Base-by-base conservation (phyloP, 257 asterid species). In the Solanum ossicruentum region DNA sequence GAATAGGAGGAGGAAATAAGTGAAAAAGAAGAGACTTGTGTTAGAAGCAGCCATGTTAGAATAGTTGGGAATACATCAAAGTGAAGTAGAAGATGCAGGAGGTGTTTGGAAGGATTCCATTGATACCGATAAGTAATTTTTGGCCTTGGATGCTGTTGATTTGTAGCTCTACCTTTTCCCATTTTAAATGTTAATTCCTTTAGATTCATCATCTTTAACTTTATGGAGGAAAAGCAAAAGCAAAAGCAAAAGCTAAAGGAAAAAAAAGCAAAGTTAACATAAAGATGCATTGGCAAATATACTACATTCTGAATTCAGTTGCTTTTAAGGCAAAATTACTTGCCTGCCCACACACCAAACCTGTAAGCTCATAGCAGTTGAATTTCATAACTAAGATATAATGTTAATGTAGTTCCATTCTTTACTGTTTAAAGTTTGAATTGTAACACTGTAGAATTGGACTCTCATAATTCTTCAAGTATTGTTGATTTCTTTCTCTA, bases 131-230 rank as follows among this genome's bases (percentile, higher is more conserved):
- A 32, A 58, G 66, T 65, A 66, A 57, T 47, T 55, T 73, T 58
- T 12, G 83, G 87, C 83, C 54, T 82, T 70, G 84, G 84, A 86
- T 83, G 73, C 47, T 85, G 55, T 82, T 28, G 73, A 82, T 61
- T 83, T 72, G 70, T 54, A 73, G 55, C 73, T 80, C 73, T 67
- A 58, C 60, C 81, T 51, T 72, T 82, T 55, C 82, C 39, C 73
- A 51, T n/a, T 85, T 65, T 70, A 60, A 67, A 36, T 36, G 41
- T 36, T 36, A 36, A 36, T 36, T 36, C 39, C 39, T 36, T 86
- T 89, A 51, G 85, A 84, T 89, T 89, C 85, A 87, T 86, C 88
- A 77, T 89, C 90, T 87, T 87, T 89, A 83, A 73, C 91, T 87
- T 89, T 89, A 87, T 83, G 60, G 85, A 85, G 84, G 51, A 80